Evolutionary conservation across 352 stramenopile species (phyloP), one percentile per base, ranked within the genome.

Genomic region (Blastocystis sp.): DNA sequence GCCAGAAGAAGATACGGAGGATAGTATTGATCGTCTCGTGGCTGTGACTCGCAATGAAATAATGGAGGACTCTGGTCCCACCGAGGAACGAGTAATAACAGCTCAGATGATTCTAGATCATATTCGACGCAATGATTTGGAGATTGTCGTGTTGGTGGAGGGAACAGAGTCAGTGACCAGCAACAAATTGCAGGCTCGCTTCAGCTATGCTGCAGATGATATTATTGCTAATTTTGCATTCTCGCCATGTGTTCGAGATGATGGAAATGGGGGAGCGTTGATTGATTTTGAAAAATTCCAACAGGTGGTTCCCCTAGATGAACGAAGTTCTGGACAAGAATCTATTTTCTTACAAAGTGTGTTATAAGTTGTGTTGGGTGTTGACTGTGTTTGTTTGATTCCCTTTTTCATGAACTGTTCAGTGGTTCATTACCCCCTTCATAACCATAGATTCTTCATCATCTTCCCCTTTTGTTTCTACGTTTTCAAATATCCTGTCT

Each of bases 71-170:
- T 2, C 0, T 13, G 4, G n/a, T 15, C 5, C 44, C 17, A 17
- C 0, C 1, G 64, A 7, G 70, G 59, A 19, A 60, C 27, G 53
- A 19, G 4, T 81, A 62, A 44, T 81, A 13, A 81, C 70, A 33
- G 24, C 22, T 27, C 73, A 87, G 68, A 66, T 92, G 78, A 92
- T 93, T 73, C 78, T 90, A 35, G 66, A 89, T 22, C 94, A 93
- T 91, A 79, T 93, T 17, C 69, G 91, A 22, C 92, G 94, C 81
- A 90, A 92, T 37, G 91, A 98, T 91, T 89, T 97, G 48, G 96
- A 99, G 92, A 93, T 99, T 68, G 93, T 98, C n/a, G 95, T 98
- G 44, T 91, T 98, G 48, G 92, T 98, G 0, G 96, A 98, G 92
- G 96, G 96, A 35, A 98, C 96, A 35, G 96, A 98, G 80, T 95